Evolutionary conservation across 768 basidiomycete genomes (phyloP).

Genomic region (Boletus vermiculosoides): DNA sequence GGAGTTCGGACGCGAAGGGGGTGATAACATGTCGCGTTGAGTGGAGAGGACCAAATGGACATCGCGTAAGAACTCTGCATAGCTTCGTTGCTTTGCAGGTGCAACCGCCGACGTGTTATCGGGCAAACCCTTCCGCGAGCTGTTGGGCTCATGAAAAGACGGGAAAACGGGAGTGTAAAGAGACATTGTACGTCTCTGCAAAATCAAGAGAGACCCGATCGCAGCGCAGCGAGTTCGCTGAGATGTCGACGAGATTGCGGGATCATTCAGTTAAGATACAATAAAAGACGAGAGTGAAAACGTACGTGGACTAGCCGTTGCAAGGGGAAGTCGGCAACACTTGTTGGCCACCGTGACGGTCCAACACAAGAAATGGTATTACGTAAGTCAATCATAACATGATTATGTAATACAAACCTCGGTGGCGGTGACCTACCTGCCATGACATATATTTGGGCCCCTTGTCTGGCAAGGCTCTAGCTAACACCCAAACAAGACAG

Average conservation of each 20-base stretch:
- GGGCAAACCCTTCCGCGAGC: conserved; percentile 6
- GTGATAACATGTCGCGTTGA: conserved; percentile 32
- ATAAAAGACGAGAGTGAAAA: background rate
- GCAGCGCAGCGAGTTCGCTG: background rate
- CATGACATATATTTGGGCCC: background rate
- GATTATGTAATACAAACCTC: conserved; percentile 10
- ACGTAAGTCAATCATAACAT: conserved; percentile 3
- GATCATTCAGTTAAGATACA: background rate
- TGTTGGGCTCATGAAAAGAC: conserved; percentile 12
- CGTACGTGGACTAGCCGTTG: conserved; percentile 6
- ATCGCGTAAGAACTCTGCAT: conserved; percentile 31
- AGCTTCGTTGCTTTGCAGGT: conserved; percentile 14
- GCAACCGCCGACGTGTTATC: background rate
- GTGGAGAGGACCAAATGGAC: conserved; percentile 34
- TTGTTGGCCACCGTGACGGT: background rate
- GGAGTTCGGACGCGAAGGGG: conserved; percentile 36
- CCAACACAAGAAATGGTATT: background rate
- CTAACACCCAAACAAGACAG: background rate
- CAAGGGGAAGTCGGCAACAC: background rate
- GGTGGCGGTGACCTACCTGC: background rate
- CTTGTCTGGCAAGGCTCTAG: conserved; percentile 1
- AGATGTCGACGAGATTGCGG: background rate
- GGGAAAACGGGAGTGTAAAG: conserved; percentile 37
- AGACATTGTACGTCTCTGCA: conserved; percentile 24
- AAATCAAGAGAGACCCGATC: background rate